Evolutionary conservation across 306 rosid genomes (phyloP).

Genomic region (Amphicarpaea edgeworthii): DNA sequence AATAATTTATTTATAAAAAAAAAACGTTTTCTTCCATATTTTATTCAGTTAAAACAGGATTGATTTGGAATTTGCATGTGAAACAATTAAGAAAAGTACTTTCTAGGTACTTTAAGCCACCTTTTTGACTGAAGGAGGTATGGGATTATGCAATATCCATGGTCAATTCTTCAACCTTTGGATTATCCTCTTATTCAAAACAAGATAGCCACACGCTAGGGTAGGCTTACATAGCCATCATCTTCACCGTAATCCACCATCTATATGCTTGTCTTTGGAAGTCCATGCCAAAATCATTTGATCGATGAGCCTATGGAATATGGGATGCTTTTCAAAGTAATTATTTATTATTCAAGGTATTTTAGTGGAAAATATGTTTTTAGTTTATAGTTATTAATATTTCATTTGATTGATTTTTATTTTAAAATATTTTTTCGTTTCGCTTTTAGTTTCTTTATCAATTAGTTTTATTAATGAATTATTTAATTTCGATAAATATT

Average conservation of each 20-base stretch:
- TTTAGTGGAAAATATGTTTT: too few species aligned
- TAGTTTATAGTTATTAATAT: too few species aligned
- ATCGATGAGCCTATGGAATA: not conserved
- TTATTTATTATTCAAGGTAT: not conserved
- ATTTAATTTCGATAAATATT: too few species aligned
- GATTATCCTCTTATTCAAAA: constrained; percentile 35
- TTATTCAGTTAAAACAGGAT: constrained; percentile 1
- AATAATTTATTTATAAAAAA: constrained; percentile 18
- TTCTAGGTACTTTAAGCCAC: constrained; percentile 35
- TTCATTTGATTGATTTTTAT: too few species aligned
- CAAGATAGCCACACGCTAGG: constrained; percentile 57
- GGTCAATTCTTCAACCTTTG: constrained; percentile 48
- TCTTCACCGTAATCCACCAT: constrained; percentile 45
- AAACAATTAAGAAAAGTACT: constrained; percentile 46
- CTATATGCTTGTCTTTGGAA: constrained; percentile 4
- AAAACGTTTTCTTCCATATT: constrained; percentile 31
- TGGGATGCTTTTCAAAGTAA: not conserved
- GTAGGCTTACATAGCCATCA: constrained; percentile 69
- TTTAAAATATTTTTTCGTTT: too few species aligned
- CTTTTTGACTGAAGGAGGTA: constrained; percentile 51
- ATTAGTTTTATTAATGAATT: too few species aligned
- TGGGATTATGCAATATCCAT: constrained; percentile 27
- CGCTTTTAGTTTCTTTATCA: too few species aligned
- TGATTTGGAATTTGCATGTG: constrained; percentile 18
- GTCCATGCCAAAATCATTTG: not conserved